Conservation (phyloP, 2,329 filamentous ascomycete genomes). For the Colletotrichum cordylinicola region DNA sequence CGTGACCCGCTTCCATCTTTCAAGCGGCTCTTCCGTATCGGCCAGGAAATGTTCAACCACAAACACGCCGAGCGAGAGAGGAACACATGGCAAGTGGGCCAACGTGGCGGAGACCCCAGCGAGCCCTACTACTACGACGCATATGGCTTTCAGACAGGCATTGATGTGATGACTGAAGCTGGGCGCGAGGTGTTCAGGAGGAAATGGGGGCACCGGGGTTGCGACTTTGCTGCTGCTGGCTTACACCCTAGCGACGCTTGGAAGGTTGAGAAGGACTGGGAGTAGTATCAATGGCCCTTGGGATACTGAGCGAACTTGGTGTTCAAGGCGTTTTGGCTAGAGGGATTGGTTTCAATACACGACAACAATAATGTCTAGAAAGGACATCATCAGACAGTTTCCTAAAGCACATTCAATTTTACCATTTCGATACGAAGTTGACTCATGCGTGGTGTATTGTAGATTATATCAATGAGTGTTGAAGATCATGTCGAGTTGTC, state of each 20-base stretch:
- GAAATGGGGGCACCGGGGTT: slow-evolving; percentile 54
- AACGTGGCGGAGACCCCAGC: slow-evolving; percentile 52
- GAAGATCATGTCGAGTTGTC: not conserved
- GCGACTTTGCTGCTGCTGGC: slow-evolving; percentile 42
- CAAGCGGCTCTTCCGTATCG: slow-evolving; percentile 23
- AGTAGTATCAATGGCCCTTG: not conserved
- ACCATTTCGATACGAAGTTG: not conserved
- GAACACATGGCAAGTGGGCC: slow-evolving; percentile 59
- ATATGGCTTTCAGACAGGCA: slow-evolving; percentile 46
- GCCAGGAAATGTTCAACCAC: slow-evolving; percentile 44
- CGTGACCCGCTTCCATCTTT: slow-evolving; percentile 8
- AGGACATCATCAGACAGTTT: not conserved
- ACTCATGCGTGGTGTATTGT: accelerated
- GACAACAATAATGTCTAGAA: not conserved
- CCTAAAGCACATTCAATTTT: not conserved
- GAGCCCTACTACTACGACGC: slow-evolving; percentile 59
- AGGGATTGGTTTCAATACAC: not conserved
- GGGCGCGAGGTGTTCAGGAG: slow-evolving; percentile 44
- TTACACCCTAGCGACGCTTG: slow-evolving; percentile 50
- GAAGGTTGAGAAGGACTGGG: slow-evolving; percentile 49
- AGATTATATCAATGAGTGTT: not conserved
- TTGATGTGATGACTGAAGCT: slow-evolving; percentile 51
- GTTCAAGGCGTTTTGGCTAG: not conserved
- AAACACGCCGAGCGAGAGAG: slow-evolving; percentile 44
- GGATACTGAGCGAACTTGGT: not conserved